Percentiles rank a stretch among this genome's conserved stretches.
Conservation (phyloP, 768 basidiomycete species). For the Leucogyrophana mollusca region DNA sequence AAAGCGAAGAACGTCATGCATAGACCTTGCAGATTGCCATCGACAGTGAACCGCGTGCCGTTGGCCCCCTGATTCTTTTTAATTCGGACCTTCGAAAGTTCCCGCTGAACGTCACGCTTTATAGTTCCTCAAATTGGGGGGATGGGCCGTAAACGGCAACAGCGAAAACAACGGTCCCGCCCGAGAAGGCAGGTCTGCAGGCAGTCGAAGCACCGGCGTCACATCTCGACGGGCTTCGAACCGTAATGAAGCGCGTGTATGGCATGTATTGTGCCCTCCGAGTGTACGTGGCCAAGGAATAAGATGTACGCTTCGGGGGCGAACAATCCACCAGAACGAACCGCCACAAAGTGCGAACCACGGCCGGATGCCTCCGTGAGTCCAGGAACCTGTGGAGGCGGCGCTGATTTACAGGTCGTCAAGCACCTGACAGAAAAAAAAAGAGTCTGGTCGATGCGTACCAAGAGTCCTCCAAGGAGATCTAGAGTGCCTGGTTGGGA, state of each 20-base stretch:
- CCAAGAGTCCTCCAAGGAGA: no score
- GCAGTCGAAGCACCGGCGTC: constrained; percentile 1
- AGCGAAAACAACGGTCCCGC: constrained; percentile 22
- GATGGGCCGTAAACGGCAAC: constrained; percentile 4
- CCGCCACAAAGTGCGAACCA: no score
- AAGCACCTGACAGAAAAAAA: no score
- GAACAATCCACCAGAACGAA: not conserved
- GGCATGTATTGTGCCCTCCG: not conserved
- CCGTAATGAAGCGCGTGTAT: constrained; percentile 1
- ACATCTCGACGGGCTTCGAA: constrained; percentile 1
- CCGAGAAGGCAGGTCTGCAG: constrained; percentile 1
- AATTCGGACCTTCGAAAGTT: constrained; percentile 1
- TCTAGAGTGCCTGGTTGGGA: no score
- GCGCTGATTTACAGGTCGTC: no score
- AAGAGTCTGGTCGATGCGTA: no score
- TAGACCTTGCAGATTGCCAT: no score
- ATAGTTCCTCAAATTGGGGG: constrained; percentile 10
- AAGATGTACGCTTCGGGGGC: not conserved
- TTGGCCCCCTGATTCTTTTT: no score
- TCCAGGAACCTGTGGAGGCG: no score
- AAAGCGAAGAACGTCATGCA: no score
- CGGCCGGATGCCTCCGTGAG: no score
- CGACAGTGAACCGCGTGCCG: no score
- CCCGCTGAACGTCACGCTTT: not conserved
- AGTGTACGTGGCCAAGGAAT: constrained; percentile 1